Base-by-base conservation (phyloP, 805 yeast genomes). In the Yarrowia phangngaensis region DNA sequence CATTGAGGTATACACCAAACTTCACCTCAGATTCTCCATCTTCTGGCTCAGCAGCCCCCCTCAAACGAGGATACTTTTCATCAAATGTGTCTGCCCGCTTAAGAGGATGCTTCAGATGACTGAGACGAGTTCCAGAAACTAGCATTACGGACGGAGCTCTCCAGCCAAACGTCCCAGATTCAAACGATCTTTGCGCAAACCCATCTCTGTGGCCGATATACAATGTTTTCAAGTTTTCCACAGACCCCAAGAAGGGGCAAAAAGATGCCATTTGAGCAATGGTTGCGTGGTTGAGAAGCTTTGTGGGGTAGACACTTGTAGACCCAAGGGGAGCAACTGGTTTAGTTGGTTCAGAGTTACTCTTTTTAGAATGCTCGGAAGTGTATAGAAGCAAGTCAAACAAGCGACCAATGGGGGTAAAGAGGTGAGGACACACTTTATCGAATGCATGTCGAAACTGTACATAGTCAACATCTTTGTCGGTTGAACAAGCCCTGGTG, bases 131-230 rank as follows among this genome's bases (percentile, higher is more conserved):
- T 0, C 97, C 97, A 3, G 78, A 73, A 0, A 90, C 69, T 0
- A 89, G 52, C 7, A 89, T 55, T 1, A 90, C 61, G 0, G 95
- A 77, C 0, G 96, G 95, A 0, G 95, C 92, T 56, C 77, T 79
- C 95, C 97, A 90, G 57, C 88, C 86, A 69, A 86, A 78, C 0
- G 82, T 83, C 54, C 81, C 85, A 50, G 82, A 75, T 64, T 89
- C 95, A 51, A 90, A 74, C 0, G 95, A 82, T 22, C 95, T 68
- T 74, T 89, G 85, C 0, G 95, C 85, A 61, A 84, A 90, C 2
- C 97, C 97, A 41, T 79, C 70, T 38, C 77, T 82, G 8, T 86
- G 68, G 0, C 94, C 96, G 7, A 73, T 70, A 57, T 81, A 89
- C 8, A 89, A 71, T 56, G 77, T 78, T 33, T 77, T 70, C 47